Evolutionary conservation across 2,329 filamentous ascomycete species (phyloP), one percentile per base, ranked within the genome.

Genomic region (Xenoacremonium recifei): DNA sequence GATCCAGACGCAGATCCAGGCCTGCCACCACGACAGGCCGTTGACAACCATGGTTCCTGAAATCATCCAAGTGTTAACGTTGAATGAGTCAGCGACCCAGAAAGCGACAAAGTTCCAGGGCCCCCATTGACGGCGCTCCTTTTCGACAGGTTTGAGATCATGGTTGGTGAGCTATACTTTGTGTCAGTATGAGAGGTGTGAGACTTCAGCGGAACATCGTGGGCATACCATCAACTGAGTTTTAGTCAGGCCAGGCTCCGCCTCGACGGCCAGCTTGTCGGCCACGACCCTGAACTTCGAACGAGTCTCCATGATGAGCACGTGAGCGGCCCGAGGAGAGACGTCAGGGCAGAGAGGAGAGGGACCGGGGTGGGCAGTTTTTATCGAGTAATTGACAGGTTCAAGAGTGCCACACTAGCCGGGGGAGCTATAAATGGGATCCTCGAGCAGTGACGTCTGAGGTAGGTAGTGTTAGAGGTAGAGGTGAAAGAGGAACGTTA

Each of bases 61-160:
- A 49, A 95, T 93, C 88, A 95, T 95, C 90, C 89, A 95, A 2
- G 89, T 93, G 66, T 92, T 93, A 61, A 93, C 89, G 64, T 92
- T 92, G 70, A 91, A 89, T 1, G 82, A 86, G 66, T 92, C 87
- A 21, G 87, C 85, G 57, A 93, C 78, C 88, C 88, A 92, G 62
- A 93, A 93, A 12, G 82, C 87, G 30, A 95, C 85, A 61, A 90
- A 96, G 65, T 95, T 95, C 81, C 86, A 89, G 21, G 85, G 71
- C 15, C 83, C 82, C 90, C 91, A 96, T 77, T 88, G 80, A 40
- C 91, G 82, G 44, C 89, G 80, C 50, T 80, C 81, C 13, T 82
- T 82, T 61, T 95, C 89, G 38, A 96, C 89, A 58, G 82, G 73
- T 62, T 89, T 90, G 50, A 93, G 73, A 66, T 93, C 88, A 63